These are phyloP conservation scores for Ceratobasidium sp. DNA, from an alignment of 1,284 basidiomycete species.

Conservation along the genomic window DNA sequence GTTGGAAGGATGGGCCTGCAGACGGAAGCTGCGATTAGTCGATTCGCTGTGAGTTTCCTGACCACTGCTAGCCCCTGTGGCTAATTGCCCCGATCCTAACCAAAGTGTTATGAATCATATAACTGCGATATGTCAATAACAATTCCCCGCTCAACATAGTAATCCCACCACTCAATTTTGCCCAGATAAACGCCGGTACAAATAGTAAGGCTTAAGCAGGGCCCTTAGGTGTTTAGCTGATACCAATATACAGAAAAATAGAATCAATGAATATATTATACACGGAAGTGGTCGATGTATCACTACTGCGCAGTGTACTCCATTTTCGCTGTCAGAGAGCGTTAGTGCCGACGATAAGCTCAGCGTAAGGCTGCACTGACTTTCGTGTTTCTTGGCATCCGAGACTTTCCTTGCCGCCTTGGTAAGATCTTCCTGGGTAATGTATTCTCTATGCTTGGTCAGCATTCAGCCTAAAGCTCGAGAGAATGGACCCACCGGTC, in stretches of 20 bases:
- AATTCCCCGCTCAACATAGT: background rate
- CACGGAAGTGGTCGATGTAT: background rate
- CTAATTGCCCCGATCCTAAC: no score
- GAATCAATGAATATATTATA: conserved; percentile 25
- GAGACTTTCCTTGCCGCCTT: conserved; percentile 98
- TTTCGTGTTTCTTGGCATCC: conserved; percentile 96
- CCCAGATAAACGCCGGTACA: background rate
- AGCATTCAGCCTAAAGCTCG: background rate
- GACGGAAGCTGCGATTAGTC: conserved; percentile 88
- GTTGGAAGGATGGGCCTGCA: conserved; percentile 90
- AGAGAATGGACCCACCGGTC: conserved; percentile 68
- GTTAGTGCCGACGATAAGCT: conserved; percentile 22
- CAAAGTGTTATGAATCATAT: no score
- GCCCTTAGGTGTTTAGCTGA: background rate
- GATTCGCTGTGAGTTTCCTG: background rate
- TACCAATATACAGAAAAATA: background rate
- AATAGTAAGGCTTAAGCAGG: background rate
- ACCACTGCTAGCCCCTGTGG: no score
- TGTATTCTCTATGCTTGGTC: conserved; percentile 72
- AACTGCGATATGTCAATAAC: background rate
- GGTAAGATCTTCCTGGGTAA: conserved; percentile 94
- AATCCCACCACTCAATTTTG: background rate
- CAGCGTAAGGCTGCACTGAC: conserved; percentile 59
- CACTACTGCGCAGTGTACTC: conserved; percentile 63
- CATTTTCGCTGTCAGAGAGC: conserved; percentile 61